Base-by-base conservation (phyloP, 2,329 filamentous ascomycete species). In the Triangularia verruculosa region DNA sequence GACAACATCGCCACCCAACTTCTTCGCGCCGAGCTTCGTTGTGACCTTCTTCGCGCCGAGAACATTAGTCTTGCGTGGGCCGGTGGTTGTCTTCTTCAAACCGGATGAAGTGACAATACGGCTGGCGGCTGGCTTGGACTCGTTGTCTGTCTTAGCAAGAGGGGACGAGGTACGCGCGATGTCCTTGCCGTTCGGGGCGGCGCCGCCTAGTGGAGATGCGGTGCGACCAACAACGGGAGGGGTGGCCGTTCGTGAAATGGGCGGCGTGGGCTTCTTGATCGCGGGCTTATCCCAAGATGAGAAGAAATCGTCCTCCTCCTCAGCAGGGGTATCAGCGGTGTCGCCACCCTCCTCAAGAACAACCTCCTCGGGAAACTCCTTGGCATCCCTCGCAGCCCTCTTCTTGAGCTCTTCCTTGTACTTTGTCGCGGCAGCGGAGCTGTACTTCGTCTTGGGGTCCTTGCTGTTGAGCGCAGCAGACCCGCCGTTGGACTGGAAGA, bases 231-330 rank as follows among this genome's bases (percentile, higher is more conserved):
- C 84, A 11, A 91, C 86, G 3, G 91, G 89, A 13, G 94, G 94
- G 2, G 95, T 98, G 59, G 87, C 89, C 52, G 92, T 95, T 73
- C 95, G 89, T 39, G 94, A 97, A 52, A 95, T 86, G 15, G 95
- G 94, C 69, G 96, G 96, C 68, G 92, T 97, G 34, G 94, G 94
- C 71, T 93, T 89, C 83, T 98, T 99, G 79, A 99, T 96, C 4
- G 93, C 86, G 22, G 95, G 95, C 80, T 98, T 97, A 74, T 98
- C 95, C 95, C 94, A 99, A 0, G 93, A 97, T 9, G 94, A 97
- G 79, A 99, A 99, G 83, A 99, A 99, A 76, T 98, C 95, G 73
- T 97, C 93, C 20, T 89, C 88, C 70, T 97, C 93, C 69, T 88
- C 90, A 54, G 90, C 85, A n/a, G 93, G 91, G 11, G 92, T 96